A percentile compares a stretch with the other conserved stretches of the same genome.
These are phyloP conservation scores for Pseudozyma pruni DNA, from an alignment of 1,284 basidiomycete species.

Conservation along the genomic window DNA sequence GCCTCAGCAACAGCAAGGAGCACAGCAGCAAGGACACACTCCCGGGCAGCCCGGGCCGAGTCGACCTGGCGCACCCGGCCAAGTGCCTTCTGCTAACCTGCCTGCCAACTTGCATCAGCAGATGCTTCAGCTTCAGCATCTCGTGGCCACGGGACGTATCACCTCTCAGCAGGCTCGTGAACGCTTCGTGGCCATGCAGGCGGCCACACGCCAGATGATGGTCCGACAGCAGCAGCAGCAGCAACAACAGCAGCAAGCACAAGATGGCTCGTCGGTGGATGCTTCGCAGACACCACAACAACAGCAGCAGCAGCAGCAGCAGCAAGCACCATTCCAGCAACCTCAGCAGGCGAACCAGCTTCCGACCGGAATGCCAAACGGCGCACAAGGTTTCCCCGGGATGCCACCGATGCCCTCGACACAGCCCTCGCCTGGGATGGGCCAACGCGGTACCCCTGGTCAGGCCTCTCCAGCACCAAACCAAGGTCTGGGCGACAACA, in stretches of 20 bases:
- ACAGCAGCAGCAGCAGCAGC: conserved; percentile 3
- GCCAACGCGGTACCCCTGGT: conserved; percentile 12
- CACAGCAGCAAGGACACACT: not conserved
- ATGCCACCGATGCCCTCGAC: conserved; percentile 16
- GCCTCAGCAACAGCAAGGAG: conserved; percentile 19
- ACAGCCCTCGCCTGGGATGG: conserved; percentile 13
- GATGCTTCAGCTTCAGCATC: conserved; percentile 54
- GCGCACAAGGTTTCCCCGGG: conserved; percentile 16
- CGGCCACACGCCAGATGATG: conserved; percentile 52
- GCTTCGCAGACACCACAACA: not conserved
- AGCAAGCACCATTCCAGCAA: conserved; percentile 4
- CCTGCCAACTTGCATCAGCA: conserved; percentile 53
- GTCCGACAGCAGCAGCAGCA: conserved; percentile 44
- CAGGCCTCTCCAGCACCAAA: conserved; percentile 28
- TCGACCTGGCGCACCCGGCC: conserved; percentile 14
- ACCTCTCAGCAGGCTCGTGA: conserved; percentile 59
- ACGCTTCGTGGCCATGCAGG: conserved; percentile 57
- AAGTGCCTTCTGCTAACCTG: conserved; percentile 29
- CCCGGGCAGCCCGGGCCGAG: conserved; percentile 10
- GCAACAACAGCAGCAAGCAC: conserved; percentile 11
- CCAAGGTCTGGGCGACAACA: conserved; percentile 23
- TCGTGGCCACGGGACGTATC: conserved; percentile 53
- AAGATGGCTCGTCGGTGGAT: too few species aligned
- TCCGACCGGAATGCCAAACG: conserved; percentile 5
- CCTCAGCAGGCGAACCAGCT: too few species aligned